Evolutionary conservation across 768 basidiomycete species (phyloP).

Genomic region (Rhizopogon roseolus): DNA sequence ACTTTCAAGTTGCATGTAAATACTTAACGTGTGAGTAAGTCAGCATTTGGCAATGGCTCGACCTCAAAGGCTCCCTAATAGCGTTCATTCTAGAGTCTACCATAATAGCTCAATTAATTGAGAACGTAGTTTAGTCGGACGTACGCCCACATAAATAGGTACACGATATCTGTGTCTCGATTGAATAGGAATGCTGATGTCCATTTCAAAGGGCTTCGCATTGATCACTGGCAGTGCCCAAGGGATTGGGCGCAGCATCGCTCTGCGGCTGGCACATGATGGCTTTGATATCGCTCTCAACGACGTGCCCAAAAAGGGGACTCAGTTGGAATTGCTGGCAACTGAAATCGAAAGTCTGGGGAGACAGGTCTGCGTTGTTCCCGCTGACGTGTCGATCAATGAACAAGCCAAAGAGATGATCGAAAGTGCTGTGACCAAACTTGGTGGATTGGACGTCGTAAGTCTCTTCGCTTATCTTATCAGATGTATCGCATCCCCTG

Average conservation of each 20-base stretch:
- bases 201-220: slow-evolving; percentile 21
- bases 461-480: background rate
- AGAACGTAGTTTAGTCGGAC: no score
- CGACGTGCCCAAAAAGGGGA: slow-evolving; percentile 10
- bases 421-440: background rate
- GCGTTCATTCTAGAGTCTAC: no score
- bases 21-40: no score
- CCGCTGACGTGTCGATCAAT: slow-evolving; percentile 9
- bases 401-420: slow-evolving; percentile 11
- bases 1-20: no score
- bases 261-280: slow-evolving; percentile 26
- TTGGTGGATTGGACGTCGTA: slow-evolving; percentile 12
- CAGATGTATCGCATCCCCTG: background rate
- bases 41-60: no score
- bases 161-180: no score
- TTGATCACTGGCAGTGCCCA: slow-evolving; percentile 30
- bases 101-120: no score
- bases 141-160: no score
- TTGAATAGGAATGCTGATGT: slow-evolving; percentile 6
- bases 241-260: slow-evolving; percentile 25
- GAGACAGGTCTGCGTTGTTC: background rate
- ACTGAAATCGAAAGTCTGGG: slow-evolving; percentile 7
- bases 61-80: no score
- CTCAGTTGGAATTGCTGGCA: slow-evolving; percentile 6
- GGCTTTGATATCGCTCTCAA: slow-evolving; percentile 27